Percentiles rank a stretch among this genome's conserved stretches.
Conservation (phyloP, 176 grass and related monocot species). For the Juncus inflexus region DNA sequence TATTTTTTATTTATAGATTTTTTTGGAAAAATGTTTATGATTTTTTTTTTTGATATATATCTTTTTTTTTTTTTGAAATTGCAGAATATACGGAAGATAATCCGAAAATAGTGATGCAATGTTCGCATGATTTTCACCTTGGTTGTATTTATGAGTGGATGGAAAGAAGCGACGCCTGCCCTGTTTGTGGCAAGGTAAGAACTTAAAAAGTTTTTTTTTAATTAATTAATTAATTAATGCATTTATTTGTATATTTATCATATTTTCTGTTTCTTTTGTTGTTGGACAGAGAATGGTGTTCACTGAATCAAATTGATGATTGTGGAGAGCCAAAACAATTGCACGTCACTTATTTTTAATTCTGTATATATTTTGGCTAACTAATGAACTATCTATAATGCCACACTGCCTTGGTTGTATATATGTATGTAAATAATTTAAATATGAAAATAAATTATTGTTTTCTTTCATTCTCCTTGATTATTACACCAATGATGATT, state of each 20-base stretch:
- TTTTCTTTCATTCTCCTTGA: no score
- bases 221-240: background rate
- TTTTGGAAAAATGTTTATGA: no score
- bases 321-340: conserved; percentile 6
- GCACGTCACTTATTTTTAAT: conserved; percentile 3
- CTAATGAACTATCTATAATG: conserved; percentile 9
- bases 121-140: conserved; percentile 96
- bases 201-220: background rate
- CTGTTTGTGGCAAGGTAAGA: conserved; percentile 90
- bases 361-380: conserved; percentile 23
- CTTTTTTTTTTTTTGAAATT: conserved; percentile 28
- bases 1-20: background rate
- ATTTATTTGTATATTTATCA: conserved; percentile 14
- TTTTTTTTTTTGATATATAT: background rate
- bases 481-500: no score
- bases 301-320: conserved; percentile 30
- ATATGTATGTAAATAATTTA: conserved; percentile 16
- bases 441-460: conserved; percentile 12
- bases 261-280: background rate
- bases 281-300: conserved; percentile 46
- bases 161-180: conserved; percentile 96
- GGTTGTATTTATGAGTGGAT: conserved; percentile 99
- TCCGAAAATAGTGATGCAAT: conserved; percentile 82
- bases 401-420: conserved; percentile 13
- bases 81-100: conserved; percentile 88